These are phyloP conservation scores for Blastocrithidia nonstop DNA, from an alignment of 208 protist species.

Conservation along the genomic window DNA sequence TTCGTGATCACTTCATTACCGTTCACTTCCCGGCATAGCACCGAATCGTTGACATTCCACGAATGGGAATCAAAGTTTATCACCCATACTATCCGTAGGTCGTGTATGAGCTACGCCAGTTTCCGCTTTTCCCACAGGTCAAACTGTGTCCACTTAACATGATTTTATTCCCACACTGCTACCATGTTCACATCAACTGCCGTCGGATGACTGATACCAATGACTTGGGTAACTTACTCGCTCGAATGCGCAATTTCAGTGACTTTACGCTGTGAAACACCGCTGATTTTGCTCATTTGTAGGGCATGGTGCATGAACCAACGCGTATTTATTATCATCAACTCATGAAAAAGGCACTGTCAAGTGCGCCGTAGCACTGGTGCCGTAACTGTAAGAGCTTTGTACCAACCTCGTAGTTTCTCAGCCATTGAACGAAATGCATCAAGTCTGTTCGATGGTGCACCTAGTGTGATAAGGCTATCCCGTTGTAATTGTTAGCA, in stretches of 20 bases:
- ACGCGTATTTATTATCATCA: conserved; percentile 82
- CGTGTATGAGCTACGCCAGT: conserved; percentile 62
- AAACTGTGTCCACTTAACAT: conserved; percentile 52
- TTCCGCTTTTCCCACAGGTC: conserved; percentile 65
- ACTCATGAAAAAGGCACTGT: conserved; percentile 26
- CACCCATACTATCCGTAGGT: conserved; percentile 67
- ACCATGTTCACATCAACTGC: conserved; percentile 55
- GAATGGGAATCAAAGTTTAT: conserved; percentile 52
- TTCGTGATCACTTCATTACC: conserved; percentile 55
- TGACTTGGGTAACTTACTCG: conserved; percentile 74
- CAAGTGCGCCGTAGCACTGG: conserved; percentile 49
- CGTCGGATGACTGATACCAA: conserved; percentile 77
- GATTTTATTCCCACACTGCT: conserved; percentile 24
- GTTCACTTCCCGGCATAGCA: conserved; percentile 63
- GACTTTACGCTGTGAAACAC: conserved; percentile 73
- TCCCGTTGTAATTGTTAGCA: conserved; percentile 62
- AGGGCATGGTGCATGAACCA: conserved; percentile 81
- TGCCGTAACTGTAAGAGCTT: conserved; percentile 85
- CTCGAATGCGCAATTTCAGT: conserved; percentile 54
- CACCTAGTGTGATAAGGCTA: conserved; percentile 52
- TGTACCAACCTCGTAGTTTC: conserved; percentile 42
- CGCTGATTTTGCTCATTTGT: conserved; percentile 48
- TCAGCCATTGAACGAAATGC: conserved; percentile 59
- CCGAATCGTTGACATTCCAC: conserved; percentile 60
- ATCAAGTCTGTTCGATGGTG: conserved; percentile 76